Evolutionary conservation across 2,329 filamentous ascomycete species (phyloP), one percentile per base, ranked within the genome.

Genomic region (Diaporthe citrichinensis): DNA sequence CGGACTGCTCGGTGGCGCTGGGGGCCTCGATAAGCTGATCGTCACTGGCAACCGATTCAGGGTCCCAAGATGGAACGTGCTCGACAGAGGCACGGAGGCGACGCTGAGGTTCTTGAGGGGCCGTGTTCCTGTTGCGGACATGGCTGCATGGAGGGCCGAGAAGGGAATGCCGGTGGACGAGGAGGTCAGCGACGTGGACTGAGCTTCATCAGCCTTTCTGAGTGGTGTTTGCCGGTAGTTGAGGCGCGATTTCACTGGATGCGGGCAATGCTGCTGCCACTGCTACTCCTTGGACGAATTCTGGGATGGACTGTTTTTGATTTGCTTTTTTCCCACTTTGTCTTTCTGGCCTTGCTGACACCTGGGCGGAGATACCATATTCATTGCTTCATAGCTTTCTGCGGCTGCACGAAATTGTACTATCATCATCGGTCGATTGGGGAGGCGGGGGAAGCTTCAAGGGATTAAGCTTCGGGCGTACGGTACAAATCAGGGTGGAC

Each of bases 41-140:
- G 93, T 98, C 5, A 91, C 90, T 39, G 95, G 95, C 0, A 98
- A 98, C 82, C 89, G 92, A 44, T 98, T 98, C 85, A 90, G 95
- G 44, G 95, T 98, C 44, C 96, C 96, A 0, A 91, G 94, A 74
- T 96, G 94, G 86, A 94, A 94, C 77, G 90, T 98, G 9, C 85
- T 98, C 65, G 94, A 96, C 76, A 94, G 95, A 77, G 96, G 96
- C 0, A 98, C 96, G 0, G 95, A 98, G 79, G 93, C 94, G 3
- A 93, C 95, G 0, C 85, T 98, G 78, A 88, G 92, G 68, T 98
- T 95, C 94, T 84, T 98, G 69, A 90, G 94, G 76, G 94, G 95
- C 39, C 90, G 93, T 73, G 93, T 98, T 49, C 92, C 94, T 0
- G 86, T 88, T 1, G 89, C 87, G 0, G 90, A 91, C 79, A 90